Evolutionary conservation across 225 moss, liverwort and hornwort species (phyloP).

Genomic region (Polytrichum formosum): DNA sequence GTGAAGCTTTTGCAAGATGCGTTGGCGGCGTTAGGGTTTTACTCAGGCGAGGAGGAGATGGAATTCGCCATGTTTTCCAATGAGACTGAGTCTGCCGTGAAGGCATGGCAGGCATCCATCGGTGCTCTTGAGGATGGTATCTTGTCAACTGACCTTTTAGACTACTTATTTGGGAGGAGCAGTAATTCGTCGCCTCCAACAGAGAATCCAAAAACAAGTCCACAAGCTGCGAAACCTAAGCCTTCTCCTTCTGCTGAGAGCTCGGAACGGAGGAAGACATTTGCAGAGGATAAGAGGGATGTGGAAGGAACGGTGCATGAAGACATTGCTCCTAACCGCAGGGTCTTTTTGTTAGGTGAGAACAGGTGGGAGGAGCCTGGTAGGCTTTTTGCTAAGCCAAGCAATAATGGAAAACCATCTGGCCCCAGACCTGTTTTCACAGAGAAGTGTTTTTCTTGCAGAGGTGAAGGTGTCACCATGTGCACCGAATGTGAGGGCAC

Average conservation of each 20-base stretch:
- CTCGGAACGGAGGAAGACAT: slow-evolving; percentile 14
- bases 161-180: slow-evolving; percentile 23
- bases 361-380: slow-evolving; percentile 96
- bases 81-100: slow-evolving; percentile 69
- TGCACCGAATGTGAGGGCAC: slow-evolving; percentile 98
- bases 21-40: slow-evolving; percentile 67
- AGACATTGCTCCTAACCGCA: slow-evolving; percentile 41
- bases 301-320: slow-evolving; percentile 41
- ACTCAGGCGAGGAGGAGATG: slow-evolving; percentile 89
- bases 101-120: slow-evolving; percentile 64
- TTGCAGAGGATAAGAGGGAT: slow-evolving; percentile 46
- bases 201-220: slow-evolving; percentile 9
- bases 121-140: slow-evolving; percentile 42
- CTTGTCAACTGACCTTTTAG: slow-evolving; percentile 30
- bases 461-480: slow-evolving; percentile 67
- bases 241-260: neutral
- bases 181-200: neutral
- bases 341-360: slow-evolving; percentile 90
- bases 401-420: slow-evolving; percentile 16
- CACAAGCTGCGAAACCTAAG: neutral
- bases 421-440: slow-evolving; percentile 15
- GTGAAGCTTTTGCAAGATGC: slow-evolving; percentile 85
- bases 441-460: slow-evolving; percentile 71
- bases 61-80: slow-evolving; percentile 62
- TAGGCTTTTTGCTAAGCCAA: slow-evolving; percentile 33